These are phyloP conservation scores for Malania oleifera DNA, from an alignment of 164 flowering plant genomes.

Conservation along the genomic window DNA sequence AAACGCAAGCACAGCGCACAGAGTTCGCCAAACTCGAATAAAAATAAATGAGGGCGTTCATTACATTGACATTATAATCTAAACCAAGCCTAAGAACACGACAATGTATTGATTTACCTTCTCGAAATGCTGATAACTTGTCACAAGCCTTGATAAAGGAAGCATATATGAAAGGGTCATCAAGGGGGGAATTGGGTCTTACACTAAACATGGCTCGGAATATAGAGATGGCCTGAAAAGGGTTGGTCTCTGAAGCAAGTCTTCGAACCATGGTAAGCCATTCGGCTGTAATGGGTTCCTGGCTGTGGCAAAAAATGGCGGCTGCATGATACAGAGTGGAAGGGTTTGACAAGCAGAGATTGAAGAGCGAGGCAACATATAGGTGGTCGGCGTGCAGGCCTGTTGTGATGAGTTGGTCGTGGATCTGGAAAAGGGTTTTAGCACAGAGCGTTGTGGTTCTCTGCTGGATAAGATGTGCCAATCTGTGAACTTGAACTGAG, in stretches of 20 bases:
- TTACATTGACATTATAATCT: slow-evolving; percentile 18
- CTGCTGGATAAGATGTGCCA: background rate
- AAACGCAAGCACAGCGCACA: slow-evolving; percentile 10
- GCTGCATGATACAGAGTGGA: slow-evolving; percentile 8
- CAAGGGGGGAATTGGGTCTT: background rate
- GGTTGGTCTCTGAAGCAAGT: slow-evolving; percentile 15
- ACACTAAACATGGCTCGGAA: slow-evolving; percentile 16
- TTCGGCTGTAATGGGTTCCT: slow-evolving; percentile 6
- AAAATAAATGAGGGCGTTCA: slow-evolving; percentile 25
- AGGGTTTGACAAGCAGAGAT: slow-evolving; percentile 9
- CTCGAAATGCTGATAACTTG: slow-evolving; percentile 12
- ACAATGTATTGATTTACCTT: slow-evolving; percentile 26
- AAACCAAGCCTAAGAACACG: slow-evolving; percentile 24
- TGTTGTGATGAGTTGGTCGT: background rate
- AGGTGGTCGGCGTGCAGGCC: slow-evolving; percentile 10
- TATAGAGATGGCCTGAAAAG: slow-evolving; percentile 15
- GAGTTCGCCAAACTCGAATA: slow-evolving; percentile 15
- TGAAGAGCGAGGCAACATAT: slow-evolving; percentile 4
- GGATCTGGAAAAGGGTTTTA: background rate
- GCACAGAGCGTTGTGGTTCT: background rate
- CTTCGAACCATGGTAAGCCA: slow-evolving; percentile 15
- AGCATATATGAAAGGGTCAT: slow-evolving; percentile 25
- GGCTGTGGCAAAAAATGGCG: slow-evolving; percentile 5
- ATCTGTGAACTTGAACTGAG: background rate
- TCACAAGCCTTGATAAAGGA: slow-evolving; percentile 28